Conservation (phyloP, 768 basidiomycete species). For the Naganishia antarctica region DNA sequence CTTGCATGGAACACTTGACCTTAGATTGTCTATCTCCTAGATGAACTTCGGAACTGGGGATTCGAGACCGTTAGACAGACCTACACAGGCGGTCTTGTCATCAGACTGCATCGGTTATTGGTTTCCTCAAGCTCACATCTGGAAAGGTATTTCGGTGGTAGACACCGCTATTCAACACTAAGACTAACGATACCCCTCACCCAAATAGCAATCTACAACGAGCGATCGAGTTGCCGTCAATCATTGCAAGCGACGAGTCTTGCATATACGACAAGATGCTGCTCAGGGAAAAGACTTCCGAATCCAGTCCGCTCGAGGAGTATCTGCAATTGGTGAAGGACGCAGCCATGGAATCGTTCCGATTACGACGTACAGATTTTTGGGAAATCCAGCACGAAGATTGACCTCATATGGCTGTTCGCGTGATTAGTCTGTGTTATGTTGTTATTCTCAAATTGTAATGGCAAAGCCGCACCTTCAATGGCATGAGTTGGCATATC, state of each 20-base stretch:
- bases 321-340: constrained; percentile 71
- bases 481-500: too few species aligned
- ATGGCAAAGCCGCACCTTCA: too few species aligned
- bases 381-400: background rate
- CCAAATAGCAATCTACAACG: constrained; percentile 61
- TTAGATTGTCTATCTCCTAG: background rate
- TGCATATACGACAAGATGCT: constrained; percentile 81
- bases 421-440: too few species aligned
- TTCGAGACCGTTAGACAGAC: constrained; percentile 54
- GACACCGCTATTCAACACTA: background rate
- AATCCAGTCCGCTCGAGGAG: constrained; percentile 61
- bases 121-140: constrained; percentile 39
- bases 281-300: constrained; percentile 40
- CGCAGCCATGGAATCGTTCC: constrained; percentile 66
- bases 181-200: background rate
- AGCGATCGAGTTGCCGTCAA: constrained; percentile 69
- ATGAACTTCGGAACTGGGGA: constrained; percentile 6
- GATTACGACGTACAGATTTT: constrained; percentile 29
- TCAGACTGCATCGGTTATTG: constrained; percentile 73
- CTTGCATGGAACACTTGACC: background rate
- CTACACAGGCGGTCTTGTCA: constrained; percentile 81
- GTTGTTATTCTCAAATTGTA: too few species aligned
- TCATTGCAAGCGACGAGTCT: constrained; percentile 82
- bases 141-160: constrained; percentile 54
- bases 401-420: too few species aligned